Evolutionary conservation across 23 red algal genomes (phyloP), one percentile per base, ranked within the genome.

Genomic region (Agarophyton chilense): DNA sequence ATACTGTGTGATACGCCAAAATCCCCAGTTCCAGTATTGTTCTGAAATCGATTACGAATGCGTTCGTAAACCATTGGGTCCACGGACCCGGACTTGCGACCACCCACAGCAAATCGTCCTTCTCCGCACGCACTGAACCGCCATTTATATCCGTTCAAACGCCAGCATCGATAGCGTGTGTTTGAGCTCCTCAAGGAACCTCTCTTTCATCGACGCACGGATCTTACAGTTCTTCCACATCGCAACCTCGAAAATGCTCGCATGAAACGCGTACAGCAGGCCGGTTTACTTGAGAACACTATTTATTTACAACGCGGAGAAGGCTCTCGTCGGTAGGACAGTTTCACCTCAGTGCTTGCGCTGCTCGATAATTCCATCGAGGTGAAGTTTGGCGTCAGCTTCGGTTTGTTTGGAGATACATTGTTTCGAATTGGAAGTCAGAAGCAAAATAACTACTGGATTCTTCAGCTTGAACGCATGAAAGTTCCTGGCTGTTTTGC

Each of bases 401-500:
- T 92, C 52, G 94, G 93, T 29, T 82, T 98, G 60, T 95, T 96
- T 87, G 92, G 93, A 16, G 80, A 77, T 33, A 96, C 92, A 24
- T 63, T 98, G 12, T 76, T 74, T 31, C 65, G 67, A 50, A 70
- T 98, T 35, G 96, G 96, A 19, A 88, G 68, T 24, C 62, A 74
- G 18, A 10, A 93, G 63, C 96, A 98, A 66, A 47, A 46, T 6
- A 34, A 38, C 25, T 32, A 43, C 34, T 98, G 86, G 83, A 79
- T 98, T 56, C 92, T 88, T 18, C 39, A 81, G 28, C 82, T 98
- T 28, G 93, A 98, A 55, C 38, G 66, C 35, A 52, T 58, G 51
- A 28, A 54, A 29, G 92, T 90, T 39, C 63, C 86, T 40, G 96
- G 96, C 68, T 98, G 93, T 77, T 98, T 98, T 89, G 96, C 96